Evolutionary conservation across 2,329 filamentous ascomycete genomes (phyloP), one percentile per base, ranked within the genome.

Genomic region (Colletotrichum sublineola): DNA sequence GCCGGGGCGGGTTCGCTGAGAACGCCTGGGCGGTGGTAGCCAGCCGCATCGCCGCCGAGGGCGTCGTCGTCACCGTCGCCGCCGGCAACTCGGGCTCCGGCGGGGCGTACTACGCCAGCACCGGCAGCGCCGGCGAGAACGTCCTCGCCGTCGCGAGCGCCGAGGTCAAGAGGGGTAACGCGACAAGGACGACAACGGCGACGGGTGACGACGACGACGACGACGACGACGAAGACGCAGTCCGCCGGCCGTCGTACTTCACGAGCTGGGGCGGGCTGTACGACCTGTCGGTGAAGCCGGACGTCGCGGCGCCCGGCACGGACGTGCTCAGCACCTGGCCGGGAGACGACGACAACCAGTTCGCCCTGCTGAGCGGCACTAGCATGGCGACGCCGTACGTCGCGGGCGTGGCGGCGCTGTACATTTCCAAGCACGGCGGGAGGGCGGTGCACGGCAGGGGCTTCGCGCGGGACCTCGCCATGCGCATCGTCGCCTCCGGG

Each of bases 351-450:
- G 46, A 63, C 20, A 81, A 68, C 81, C 82, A 14, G 76, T 79
- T 79, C 58, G 80, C 80, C 12, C 78, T 87, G 9, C 77, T 84
- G 36, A 84, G 81, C 61, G 86, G 86, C 42, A 87, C 86, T 1
- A 86, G 84, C 2, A 87, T 87, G 86, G 83, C 85, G 8, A 82
- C 81, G 44, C 85, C 85, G 3, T 84, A 84, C 66, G 78, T 85
- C 15, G 85, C 85, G 20, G 85, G 84, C 31, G 78, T 83, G 44
- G 81, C 81, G 9, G 81, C 81, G 38, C 75, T 83, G 36, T 83
- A 81, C 60, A 78, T 82, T 63, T 76, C 78, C 11, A 74, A 76
- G 33, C 72, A 79, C 58, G 81, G 81, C 15, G 80, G 81, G 7
- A 77, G 79, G n/a, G 65, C 64, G 2, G 69, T 75, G 1, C 77